Evolutionary conservation across 2,329 filamentous ascomycete species (phyloP), one percentile per base, ranked within the genome.

Genomic region (Venturiaceae sp.): DNA sequence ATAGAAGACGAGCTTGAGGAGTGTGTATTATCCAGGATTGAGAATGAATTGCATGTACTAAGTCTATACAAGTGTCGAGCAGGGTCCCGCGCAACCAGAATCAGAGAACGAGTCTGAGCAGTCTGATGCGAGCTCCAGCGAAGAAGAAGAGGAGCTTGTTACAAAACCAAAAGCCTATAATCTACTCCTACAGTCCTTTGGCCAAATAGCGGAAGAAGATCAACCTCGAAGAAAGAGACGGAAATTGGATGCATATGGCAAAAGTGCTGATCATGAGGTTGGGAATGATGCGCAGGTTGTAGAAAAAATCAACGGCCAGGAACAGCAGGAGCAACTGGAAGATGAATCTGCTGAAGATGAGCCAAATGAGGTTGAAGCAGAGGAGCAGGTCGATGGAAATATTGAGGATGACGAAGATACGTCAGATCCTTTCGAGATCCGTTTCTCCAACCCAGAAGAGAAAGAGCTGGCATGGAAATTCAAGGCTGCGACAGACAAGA

Each of bases 371-470:
- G 55, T 57, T 13, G 44, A 47, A 0, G 21, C 34, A 55, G 76
- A 79, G 2, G 74, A 80, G 56, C 44, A 50, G 44, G 11, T 30
- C 19, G 80, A 82, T 52, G 73, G 76, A 11, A 79, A 82, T 23
- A 69, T 68, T 26, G 75, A 74, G 1, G 72, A 74, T 11, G 72
- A 72, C 23, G 73, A 73, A 52, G 71, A 75, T 54, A 66, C 58
- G 5, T 73, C 73, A 5, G 88, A 95, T 69, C 87, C 90, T 0
- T 96, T 95, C 66, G 87, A 94, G 62, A 74, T 77, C 7, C 92
- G 96, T 72, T 95, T 95, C 68, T 82, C 83, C 34, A 78, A 78
- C 44, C 83, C 85, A 0, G 81, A 92, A 50, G 82, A 87, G 53
- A 77, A 79, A 5, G 72, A 80, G 44, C 73, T 90, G 7, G 74